Evolutionary conservation across 1,284 basidiomycete genomes (phyloP), one percentile per base, ranked within the genome.

Genomic region (Bondarzewia mesenterica): DNA sequence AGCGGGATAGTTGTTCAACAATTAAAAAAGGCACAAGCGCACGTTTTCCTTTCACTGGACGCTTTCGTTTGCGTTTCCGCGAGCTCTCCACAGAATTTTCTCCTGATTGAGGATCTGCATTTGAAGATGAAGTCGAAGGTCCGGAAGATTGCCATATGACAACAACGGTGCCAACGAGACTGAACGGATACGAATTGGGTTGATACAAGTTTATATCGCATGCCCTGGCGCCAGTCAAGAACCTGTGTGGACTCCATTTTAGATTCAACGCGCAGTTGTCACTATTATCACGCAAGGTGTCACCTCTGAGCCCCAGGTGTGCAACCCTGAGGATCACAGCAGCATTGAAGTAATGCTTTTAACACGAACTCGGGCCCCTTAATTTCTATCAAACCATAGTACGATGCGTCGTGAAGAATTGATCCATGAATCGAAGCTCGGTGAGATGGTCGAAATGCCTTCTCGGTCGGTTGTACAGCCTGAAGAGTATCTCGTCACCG

Each of bases 321-420:
- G 1, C 71, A 68, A 32, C 70, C 74, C 60, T 82, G 78, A 6
- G 75, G 77, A 56, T 89, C 84, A 53, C 79, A 86, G 49, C 78
- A 80, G 50, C 61, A 53, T 38, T 77, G 72, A 3, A 96, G 63
- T 6, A 80, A 58, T 5, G 57, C 51, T 37, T 74, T 68, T 1
- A 96, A 60, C 1, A 78, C 63, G 0, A 61, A 59, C 54, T 85
- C 72, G 1, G 74, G 69, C 1, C 89, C 89, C 47, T 72, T 73
- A 4, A 96, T 60, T 60, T 93, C 84, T 15, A 94, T 73, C 4
- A 84, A 72, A 0, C 80, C 78, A 55, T 77, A 77, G 63, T 95
- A 96, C 5, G 91, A 93, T 0, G 85, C 83, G 59, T 97, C 93
- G 50, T 93, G 89, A 0, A 94, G 64, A 47, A 93, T 91, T 1